These are phyloP conservation scores for Phaeodactylum tricornutum DNA, from an alignment of 108 stramenopile species.

Conservation along the genomic window DNA sequence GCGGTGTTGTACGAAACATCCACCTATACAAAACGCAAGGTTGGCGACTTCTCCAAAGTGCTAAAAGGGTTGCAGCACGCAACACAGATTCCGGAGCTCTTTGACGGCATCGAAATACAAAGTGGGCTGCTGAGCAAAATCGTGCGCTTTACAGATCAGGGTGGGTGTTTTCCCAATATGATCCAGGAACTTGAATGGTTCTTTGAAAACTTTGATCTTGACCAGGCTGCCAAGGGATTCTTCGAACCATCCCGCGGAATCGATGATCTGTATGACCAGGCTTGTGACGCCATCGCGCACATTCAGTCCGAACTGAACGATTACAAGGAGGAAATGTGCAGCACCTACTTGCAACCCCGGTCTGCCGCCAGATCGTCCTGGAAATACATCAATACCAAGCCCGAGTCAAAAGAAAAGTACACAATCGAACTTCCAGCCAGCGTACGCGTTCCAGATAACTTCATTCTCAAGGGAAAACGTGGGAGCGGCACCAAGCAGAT, in stretches of 20 bases:
- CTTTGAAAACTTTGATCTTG: slow-evolving; percentile 88
- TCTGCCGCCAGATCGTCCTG: slow-evolving; percentile 37
- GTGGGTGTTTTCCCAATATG: slow-evolving; percentile 87
- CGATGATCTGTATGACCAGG: slow-evolving; percentile 86
- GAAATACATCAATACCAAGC: slow-evolving; percentile 82
- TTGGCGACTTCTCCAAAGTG: slow-evolving; percentile 77
- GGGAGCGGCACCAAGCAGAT: slow-evolving; percentile 79
- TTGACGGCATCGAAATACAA: slow-evolving; percentile 53
- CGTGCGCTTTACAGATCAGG: slow-evolving; percentile 53
- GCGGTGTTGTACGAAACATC: slow-evolving; percentile 91
- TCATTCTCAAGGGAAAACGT: slow-evolving; percentile 78
- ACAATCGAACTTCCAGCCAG: slow-evolving; percentile 76
- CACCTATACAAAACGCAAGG: slow-evolving; percentile 90
- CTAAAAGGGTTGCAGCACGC: slow-evolving; percentile 62
- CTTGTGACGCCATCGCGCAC: slow-evolving; percentile 66
- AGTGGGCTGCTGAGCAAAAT: slow-evolving; percentile 63
- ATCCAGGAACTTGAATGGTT: slow-evolving; percentile 77
- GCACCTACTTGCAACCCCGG: slow-evolving; percentile 26
- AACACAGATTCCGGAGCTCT: slow-evolving; percentile 62
- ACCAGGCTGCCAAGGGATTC: slow-evolving; percentile 68
- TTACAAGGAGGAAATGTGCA: slow-evolving; percentile 78
- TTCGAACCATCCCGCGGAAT: slow-evolving; percentile 86
- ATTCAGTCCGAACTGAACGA: slow-evolving; percentile 65
- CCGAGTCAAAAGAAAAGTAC: slow-evolving; percentile 93
- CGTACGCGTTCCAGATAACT: slow-evolving; percentile 81